Percentiles rank a stretch among this genome's conserved stretches.
Evolutionary conservation across 192 early-diverging fungal genomes (phyloP).

Genomic region (Mortierella hygrophila): DNA sequence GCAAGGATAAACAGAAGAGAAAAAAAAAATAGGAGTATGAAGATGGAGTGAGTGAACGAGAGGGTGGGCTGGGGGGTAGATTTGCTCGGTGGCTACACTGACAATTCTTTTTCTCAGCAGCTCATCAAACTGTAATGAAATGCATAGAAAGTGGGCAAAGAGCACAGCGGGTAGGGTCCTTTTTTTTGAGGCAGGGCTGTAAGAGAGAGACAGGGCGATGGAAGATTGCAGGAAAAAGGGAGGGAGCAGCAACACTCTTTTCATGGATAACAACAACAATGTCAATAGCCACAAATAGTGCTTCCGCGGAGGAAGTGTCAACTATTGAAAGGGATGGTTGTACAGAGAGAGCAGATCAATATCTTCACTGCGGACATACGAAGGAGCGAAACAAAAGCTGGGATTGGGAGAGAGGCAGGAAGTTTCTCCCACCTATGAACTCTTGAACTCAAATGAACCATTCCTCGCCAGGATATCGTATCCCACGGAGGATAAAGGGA

Average conservation of each 20-base stretch:
- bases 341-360: constrained; percentile 5
- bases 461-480: too few relatives aligned
- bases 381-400: background rate
- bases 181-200: background rate
- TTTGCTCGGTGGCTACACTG: background rate
- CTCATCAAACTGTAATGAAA: background rate
- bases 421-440: too few relatives aligned
- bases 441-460: too few relatives aligned
- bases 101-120: background rate
- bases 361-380: background rate
- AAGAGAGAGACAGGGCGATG: background rate
- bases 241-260: background rate
- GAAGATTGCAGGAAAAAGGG: background rate
- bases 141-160: too few relatives aligned
- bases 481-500: too few relatives aligned
- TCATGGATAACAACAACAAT: background rate
- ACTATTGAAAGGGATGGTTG: background rate
- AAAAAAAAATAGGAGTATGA: too few relatives aligned
- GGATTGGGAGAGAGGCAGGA: background rate
- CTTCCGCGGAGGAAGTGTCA: background rate
- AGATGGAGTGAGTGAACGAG: background rate
- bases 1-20: background rate
- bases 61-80: background rate
- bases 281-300: background rate
- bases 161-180: background rate